phyloP scores from a whole-genome alignment of 2,329 filamentous ascomycete genomes.

The Coleophoma eucalyptorum region DNA sequence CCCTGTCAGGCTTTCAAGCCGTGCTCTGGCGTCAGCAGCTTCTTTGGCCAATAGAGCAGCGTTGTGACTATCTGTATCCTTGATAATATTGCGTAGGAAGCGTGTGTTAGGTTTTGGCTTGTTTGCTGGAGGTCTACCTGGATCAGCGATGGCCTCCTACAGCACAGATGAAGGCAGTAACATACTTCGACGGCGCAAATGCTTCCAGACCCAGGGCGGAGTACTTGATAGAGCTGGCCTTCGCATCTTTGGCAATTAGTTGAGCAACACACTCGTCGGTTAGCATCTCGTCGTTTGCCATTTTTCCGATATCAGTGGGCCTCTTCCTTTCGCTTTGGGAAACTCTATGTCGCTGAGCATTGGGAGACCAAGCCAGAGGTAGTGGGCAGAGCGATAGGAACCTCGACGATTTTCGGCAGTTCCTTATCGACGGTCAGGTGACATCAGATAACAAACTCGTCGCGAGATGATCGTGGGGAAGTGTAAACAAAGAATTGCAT shows the following conservation, averaged over 20 bases:
- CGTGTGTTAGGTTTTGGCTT: conserved; percentile 87
- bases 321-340: too few relatives aligned
- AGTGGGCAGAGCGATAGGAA: too few relatives aligned
- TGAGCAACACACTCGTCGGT: conserved; percentile 78
- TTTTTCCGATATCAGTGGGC: conserved; percentile 2
- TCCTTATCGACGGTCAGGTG: too few relatives aligned
- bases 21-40: conserved; percentile 69
- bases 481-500: too few relatives aligned
- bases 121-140: conserved; percentile 42
- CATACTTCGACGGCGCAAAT: conserved; percentile 41
- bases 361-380: too few relatives aligned
- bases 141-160: too few relatives aligned
- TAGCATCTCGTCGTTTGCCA: conserved; percentile 38
- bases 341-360: too few relatives aligned
- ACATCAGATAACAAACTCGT: too few relatives aligned
- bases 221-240: conserved; percentile 68
- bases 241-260: conserved; percentile 77
- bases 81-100: conserved; percentile 84
- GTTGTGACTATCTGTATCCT: conserved; percentile 86
- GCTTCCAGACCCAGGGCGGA: conserved; percentile 71
- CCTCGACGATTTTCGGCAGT: too few relatives aligned
- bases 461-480: too few relatives aligned
- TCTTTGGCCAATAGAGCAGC: conserved; percentile 81
- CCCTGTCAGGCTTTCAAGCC: conserved; percentile 59
- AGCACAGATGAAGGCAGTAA: not conserved